Conservation (phyloP, 2,329 filamentous ascomycete genomes). For the Claviceps sp. region DNA sequence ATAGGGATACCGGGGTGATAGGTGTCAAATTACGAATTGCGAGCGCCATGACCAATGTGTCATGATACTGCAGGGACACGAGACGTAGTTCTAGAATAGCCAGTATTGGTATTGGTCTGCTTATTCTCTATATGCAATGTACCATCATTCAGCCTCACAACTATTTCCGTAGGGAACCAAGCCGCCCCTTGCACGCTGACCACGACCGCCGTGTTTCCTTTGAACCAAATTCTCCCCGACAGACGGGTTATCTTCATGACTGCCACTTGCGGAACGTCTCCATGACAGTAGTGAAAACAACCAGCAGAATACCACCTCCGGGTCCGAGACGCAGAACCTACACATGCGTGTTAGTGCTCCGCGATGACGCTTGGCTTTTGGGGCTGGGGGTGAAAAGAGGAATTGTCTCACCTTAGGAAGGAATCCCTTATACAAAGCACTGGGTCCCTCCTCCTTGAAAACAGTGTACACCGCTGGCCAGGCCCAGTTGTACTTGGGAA, state of each 20-base stretch:
- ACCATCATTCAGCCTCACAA: background rate
- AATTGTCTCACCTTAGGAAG: conserved; percentile 72
- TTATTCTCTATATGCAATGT: conserved; percentile 1
- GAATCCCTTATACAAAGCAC: conserved; percentile 94
- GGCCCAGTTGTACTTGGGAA: conserved; percentile 98
- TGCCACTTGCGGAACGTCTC: conserved; percentile 71
- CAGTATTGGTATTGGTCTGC: background rate
- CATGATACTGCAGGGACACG: background rate
- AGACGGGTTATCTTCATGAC: background rate
- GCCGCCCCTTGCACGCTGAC: background rate
- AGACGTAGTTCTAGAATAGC: background rate
- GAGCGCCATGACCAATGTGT: background rate
- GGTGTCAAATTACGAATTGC: background rate
- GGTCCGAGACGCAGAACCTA: conserved; percentile 37
- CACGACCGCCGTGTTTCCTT: background rate
- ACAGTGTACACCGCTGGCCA: conserved; percentile 78
- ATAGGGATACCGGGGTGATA: too few relatives aligned
- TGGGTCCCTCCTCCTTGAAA: conserved; percentile 84
- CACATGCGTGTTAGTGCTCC: conserved; percentile 3
- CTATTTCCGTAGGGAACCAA: background rate
- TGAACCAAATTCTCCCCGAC: background rate
- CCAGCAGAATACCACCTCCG: conserved; percentile 57
- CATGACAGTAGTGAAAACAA: conserved; percentile 78
- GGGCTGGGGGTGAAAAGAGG: conserved; percentile 14
- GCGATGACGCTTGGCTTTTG: background rate